phyloP scores from a whole-genome alignment of 2,329 filamentous ascomycete genomes.

The Ceratocystis huliohia region DNA sequence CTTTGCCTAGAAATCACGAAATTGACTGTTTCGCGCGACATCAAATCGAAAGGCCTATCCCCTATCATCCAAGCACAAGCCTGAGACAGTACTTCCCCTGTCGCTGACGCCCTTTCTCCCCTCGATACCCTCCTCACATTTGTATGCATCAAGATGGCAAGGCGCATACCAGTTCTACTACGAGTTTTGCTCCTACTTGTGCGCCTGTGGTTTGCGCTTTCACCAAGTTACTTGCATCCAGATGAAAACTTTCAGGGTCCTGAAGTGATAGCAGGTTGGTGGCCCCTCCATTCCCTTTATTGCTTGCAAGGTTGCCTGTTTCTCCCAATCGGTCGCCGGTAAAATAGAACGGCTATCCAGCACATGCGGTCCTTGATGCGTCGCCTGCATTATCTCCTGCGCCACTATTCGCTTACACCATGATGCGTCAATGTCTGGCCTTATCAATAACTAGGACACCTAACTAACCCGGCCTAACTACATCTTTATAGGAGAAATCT shows the following conservation, averaged over 20 bases:
- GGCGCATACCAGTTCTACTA: slow-evolving; percentile 15
- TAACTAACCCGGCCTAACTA: slow-evolving; percentile 1
- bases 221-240: slow-evolving; percentile 91
- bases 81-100: background rate
- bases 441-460: background rate
- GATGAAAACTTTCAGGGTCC: slow-evolving; percentile 99
- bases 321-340: background rate
- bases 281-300: slow-evolving; percentile 3
- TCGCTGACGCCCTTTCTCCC: background rate
- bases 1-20: background rate
- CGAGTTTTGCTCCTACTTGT: slow-evolving; percentile 62
- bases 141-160: slow-evolving; percentile 13
- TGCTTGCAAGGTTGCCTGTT: background rate
- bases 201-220: slow-evolving; percentile 85
- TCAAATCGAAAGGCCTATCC: background rate
- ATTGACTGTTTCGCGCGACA: background rate
- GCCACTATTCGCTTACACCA: background rate
- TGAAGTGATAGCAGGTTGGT: slow-evolving; percentile 86
- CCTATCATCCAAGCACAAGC: background rate
- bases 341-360: background rate
- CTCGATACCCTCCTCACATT: background rate
- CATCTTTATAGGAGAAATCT: slow-evolving; percentile 60
- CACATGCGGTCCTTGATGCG: background rate
- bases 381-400: background rate
- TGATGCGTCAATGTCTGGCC: background rate